A percentile compares a stretch with the other conserved stretches of the same genome.
Evolutionary conservation across 371 early-diverging fungal species (phyloP).

Genomic region (Rhizopus microsporus): DNA sequence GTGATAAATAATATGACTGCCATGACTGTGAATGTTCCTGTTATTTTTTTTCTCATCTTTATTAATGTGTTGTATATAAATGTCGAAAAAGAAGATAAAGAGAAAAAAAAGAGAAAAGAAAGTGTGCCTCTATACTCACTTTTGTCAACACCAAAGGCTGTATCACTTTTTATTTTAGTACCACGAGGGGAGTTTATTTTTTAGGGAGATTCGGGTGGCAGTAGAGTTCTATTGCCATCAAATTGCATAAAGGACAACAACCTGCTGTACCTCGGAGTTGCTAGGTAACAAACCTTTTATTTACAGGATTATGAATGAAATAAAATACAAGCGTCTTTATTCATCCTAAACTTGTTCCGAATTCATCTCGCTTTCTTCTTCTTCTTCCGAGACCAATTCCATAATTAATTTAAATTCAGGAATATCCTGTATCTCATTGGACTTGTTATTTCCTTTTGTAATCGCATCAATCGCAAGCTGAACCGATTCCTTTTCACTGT

Average conservation of each 20-base stretch:
- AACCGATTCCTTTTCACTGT: constrained; percentile 47
- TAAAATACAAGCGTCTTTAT: not conserved
- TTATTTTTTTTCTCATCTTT: constrained; percentile 2
- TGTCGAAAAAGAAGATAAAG: not conserved
- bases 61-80: constrained; percentile 1
- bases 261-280: not conserved
- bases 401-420: constrained; percentile 36
- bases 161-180: constrained; percentile 5
- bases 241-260: too few species aligned
- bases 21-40: constrained; percentile 36
- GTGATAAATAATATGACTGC: constrained; percentile 27
- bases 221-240: too few species aligned
- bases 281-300: not conserved
- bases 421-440: constrained; percentile 26
- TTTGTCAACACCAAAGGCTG: not conserved
- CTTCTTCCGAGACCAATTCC: constrained; percentile 25
- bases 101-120: constrained; percentile 1
- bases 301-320: not conserved
- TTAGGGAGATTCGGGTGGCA: constrained; percentile 10
- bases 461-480: constrained; percentile 37
- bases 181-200: constrained; percentile 15
- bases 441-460: constrained; percentile 29
- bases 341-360: too few species aligned
- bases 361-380: not conserved
- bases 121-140: not conserved